Conservation (phyloP, 495 filamentous ascomycete genomes). For the Annulohypoxylon moriforme region DNA sequence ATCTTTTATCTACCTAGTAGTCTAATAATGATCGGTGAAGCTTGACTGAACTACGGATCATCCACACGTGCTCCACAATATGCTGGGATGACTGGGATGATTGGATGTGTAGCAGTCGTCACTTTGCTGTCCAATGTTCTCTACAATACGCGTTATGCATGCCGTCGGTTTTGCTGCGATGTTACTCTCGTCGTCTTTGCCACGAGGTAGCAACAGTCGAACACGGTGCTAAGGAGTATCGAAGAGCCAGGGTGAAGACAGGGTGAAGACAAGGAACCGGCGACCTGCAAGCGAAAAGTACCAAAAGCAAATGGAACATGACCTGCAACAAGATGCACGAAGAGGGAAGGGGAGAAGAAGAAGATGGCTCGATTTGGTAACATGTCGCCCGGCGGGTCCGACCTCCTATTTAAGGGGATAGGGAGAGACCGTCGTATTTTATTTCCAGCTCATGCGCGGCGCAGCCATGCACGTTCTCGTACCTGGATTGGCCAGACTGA, state of each 20-base stretch:
- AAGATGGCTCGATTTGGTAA: background rate
- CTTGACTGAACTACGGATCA: slow-evolving; percentile 29
- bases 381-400: background rate
- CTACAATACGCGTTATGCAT: background rate
- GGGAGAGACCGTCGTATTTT: background rate
- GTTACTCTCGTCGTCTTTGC: slow-evolving; percentile 1
- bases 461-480: background rate
- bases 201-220: background rate
- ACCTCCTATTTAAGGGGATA: background rate
- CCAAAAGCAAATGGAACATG: background rate
- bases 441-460: background rate
- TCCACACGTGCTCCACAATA: slow-evolving; percentile 3
- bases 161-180: background rate
- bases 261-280: background rate
- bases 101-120: slow-evolving; percentile 4
- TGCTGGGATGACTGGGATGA: slow-evolving; percentile 1
- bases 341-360: background rate
- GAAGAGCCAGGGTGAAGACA: background rate
- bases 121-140: background rate
- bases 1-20: background rate
- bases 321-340: background rate
- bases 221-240: background rate
- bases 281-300: background rate
- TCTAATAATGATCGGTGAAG: slow-evolving; percentile 15
- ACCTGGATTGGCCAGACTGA: no score